Evolutionary conservation across 495 filamentous ascomycete species (phyloP).

Genomic region (Penicillium chermesinum): DNA sequence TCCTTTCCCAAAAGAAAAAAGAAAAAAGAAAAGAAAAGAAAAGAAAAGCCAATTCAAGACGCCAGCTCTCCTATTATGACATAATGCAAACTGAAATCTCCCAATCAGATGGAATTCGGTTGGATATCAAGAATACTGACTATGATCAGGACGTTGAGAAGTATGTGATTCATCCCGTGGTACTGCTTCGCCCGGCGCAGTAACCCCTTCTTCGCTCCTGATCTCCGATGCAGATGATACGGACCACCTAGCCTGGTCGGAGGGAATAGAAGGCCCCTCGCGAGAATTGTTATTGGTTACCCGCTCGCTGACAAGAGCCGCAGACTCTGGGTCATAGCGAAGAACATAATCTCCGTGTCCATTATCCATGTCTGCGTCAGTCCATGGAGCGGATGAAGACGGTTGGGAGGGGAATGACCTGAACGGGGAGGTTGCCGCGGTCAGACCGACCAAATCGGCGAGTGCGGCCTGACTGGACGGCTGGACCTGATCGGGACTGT

Average conservation of each 20-base stretch:
- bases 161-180: not conserved
- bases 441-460: not conserved
- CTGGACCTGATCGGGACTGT: not conserved
- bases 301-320: slow-evolving; percentile 37
- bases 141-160: too few species aligned
- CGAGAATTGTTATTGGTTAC: slow-evolving; percentile 3
- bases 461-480: not conserved
- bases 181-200: not conserved
- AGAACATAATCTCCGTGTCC: slow-evolving; percentile 30
- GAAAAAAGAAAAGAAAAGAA: too few species aligned
- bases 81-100: too few species aligned
- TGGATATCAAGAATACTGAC: not conserved
- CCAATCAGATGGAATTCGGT: too few species aligned
- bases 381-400: slow-evolving; percentile 38
- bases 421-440: slow-evolving; percentile 21
- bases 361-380: slow-evolving; percentile 25
- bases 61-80: too few species aligned
- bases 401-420: slow-evolving; percentile 39
- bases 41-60: too few species aligned
- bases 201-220: not conserved
- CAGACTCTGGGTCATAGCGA: slow-evolving; percentile 43
- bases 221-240: slow-evolving; percentile 14
- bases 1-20: too few species aligned
- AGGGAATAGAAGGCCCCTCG: not conserved
- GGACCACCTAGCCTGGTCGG: slow-evolving; percentile 20